Conservation (phyloP, 73 alveolate genomes). For the Durusdinium trenchii region DNA sequence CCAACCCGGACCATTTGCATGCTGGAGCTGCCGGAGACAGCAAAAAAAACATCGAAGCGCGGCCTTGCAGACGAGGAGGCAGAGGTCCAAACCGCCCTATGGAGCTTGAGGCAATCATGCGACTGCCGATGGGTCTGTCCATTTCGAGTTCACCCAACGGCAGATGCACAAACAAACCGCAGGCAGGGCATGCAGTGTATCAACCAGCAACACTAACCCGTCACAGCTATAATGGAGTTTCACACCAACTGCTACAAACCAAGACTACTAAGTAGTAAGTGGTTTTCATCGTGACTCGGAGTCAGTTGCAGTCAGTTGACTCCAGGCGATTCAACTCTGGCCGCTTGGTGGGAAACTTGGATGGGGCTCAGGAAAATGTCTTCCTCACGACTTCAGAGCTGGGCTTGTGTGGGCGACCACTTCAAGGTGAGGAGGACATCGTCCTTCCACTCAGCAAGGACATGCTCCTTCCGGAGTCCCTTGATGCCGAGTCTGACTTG, state of each 20-base stretch:
- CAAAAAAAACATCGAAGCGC: background rate
- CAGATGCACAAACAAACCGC: background rate
- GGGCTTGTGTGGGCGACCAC: slow-evolving; percentile 14
- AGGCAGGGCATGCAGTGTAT: background rate
- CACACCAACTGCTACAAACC: no score
- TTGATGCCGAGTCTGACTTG: background rate
- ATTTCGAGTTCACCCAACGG: background rate
- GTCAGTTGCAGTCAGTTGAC: no score
- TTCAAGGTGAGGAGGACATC: background rate
- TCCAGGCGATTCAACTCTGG: slow-evolving; percentile 22
- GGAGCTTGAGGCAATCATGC: background rate
- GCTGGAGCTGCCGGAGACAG: background rate
- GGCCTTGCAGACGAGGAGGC: background rate
- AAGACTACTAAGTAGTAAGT: no score
- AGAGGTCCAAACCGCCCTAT: background rate
- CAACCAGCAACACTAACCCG: no score
- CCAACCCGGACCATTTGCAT: background rate
- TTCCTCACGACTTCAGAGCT: background rate
- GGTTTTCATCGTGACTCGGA: no score
- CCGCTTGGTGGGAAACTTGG: background rate
- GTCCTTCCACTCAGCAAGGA: background rate
- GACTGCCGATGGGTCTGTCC: background rate
- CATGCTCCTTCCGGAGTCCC: background rate
- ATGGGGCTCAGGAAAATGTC: background rate
- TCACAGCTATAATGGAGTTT: no score